A percentile compares a stretch with the other conserved stretches of the same genome.
phyloP scores from a whole-genome alignment of 139 green algal genomes.

The Auxenochlorella pyrenoidosa region DNA sequence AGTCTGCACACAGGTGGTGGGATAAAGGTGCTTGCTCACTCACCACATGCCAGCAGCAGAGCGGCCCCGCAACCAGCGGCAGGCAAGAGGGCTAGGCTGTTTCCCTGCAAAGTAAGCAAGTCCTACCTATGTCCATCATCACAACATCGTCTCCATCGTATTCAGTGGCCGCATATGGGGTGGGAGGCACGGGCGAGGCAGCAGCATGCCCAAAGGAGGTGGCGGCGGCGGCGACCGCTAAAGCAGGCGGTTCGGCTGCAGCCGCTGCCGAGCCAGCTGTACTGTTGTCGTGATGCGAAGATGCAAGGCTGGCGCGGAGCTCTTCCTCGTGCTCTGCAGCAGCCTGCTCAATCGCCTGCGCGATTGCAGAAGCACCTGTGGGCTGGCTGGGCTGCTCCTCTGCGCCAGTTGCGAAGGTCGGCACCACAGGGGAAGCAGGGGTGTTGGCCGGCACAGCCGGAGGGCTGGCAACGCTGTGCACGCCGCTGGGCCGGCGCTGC shows the following conservation, averaged over 20 bases:
- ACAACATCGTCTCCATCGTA: slow-evolving; percentile 52
- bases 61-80: background rate
- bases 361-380: background rate
- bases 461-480: background rate
- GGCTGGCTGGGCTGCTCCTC: background rate
- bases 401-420: background rate
- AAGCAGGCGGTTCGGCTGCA: background rate
- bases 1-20: background rate
- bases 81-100: background rate
- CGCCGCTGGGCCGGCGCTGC: background rate
- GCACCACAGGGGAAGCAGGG: background rate
- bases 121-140: slow-evolving; percentile 36
- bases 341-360: background rate
- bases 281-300: background rate
- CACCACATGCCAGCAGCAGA: background rate
- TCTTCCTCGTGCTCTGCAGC: background rate
- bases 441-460: slow-evolving; percentile 4
- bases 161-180: slow-evolving; percentile 23
- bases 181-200: slow-evolving; percentile 3
- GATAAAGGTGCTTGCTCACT: too few relatives aligned
- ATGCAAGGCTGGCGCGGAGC: background rate
- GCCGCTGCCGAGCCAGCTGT: background rate
- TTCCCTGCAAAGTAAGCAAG: background rate
- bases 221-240: background rate
- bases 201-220: background rate